Percentiles rank a stretch among this genome's conserved stretches.
phyloP scores from a whole-genome alignment of 1,284 basidiomycete genomes.

The Ceratobasidium sp. region DNA sequence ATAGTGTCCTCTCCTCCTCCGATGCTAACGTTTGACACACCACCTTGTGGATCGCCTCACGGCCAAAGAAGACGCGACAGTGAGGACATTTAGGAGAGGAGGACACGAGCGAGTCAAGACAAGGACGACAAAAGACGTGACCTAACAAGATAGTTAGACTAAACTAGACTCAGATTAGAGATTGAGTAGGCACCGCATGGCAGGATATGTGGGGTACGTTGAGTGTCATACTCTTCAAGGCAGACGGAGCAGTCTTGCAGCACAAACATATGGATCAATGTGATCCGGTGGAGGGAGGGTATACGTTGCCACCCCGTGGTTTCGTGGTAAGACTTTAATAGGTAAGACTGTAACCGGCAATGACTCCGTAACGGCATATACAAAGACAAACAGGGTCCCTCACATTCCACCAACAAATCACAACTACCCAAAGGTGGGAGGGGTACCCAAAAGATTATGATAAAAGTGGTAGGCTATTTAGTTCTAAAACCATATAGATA shows the following conservation, averaged over 20 bases:
- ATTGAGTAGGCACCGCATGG: conserved; percentile 5
- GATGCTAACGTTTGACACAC: neutral
- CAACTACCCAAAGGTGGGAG: no score
- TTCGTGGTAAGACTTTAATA: no score
- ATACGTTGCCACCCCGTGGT: no score
- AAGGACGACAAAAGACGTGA: conserved; percentile 31
- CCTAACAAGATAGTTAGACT: neutral
- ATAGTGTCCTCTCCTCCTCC: neutral
- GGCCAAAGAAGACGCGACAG: conserved; percentile 3
- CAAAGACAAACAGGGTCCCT: neutral
- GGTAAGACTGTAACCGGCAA: no score
- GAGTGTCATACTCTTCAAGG: conserved; percentile 18
- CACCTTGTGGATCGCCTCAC: neutral
- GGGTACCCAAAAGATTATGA: no score
- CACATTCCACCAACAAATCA: no score
- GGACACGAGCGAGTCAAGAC: conserved; percentile 8
- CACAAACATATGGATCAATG: conserved; percentile 16
- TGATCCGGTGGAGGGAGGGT: no score
- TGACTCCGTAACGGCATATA: no score
- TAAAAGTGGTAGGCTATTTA: no score
- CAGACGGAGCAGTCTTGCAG: conserved; percentile 29
- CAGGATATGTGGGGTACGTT: conserved; percentile 13
- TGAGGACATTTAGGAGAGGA: conserved; percentile 28
- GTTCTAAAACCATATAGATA: no score
- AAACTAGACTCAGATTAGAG: neutral